phyloP scores from a whole-genome alignment of 2,329 filamentous ascomycete species.

The Fusarium guadeloupense region DNA sequence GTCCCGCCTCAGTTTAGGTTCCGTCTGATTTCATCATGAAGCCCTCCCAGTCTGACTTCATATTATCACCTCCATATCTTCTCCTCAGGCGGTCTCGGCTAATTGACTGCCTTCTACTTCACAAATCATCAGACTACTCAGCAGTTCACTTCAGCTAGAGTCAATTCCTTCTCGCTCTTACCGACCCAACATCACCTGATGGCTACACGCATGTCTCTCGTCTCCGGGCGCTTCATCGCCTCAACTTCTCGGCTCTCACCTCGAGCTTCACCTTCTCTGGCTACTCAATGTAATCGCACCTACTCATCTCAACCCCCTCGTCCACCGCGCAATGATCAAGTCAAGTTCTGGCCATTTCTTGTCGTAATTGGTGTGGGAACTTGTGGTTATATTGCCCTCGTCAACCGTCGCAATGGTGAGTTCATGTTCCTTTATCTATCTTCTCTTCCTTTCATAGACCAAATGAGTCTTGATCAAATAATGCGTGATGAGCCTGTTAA shows the following conservation, averaged over 20 bases:
- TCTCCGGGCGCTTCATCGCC: constrained; percentile 41
- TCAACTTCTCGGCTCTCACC: constrained; percentile 32
- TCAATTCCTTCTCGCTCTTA: neutral
- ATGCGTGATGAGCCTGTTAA: no score
- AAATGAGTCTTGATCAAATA: no score
- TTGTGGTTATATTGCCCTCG: constrained; percentile 60
- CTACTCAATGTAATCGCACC: constrained; percentile 41
- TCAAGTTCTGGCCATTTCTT: constrained; percentile 70
- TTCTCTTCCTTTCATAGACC: neutral
- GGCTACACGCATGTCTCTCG: constrained; percentile 47
- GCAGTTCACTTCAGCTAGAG: neutral
- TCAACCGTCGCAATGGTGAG: constrained; percentile 61
- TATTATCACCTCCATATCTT: neutral
- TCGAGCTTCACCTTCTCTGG: constrained; percentile 25
- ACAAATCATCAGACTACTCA: neutral
- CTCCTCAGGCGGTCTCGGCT: neutral
- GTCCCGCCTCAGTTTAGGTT: neutral
- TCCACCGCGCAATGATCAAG: constrained; percentile 47
- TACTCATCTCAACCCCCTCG: constrained; percentile 57
- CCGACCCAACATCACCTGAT: constrained; percentile 37
- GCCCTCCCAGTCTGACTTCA: constrained; percentile 3
- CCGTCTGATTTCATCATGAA: constrained; percentile 22
- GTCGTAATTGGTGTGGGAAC: constrained; percentile 59
- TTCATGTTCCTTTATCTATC: neutral
- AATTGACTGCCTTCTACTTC: neutral